Evolutionary conservation across 2,329 filamentous ascomycete species (phyloP).

Genomic region (Colletotrichum sp.): DNA sequence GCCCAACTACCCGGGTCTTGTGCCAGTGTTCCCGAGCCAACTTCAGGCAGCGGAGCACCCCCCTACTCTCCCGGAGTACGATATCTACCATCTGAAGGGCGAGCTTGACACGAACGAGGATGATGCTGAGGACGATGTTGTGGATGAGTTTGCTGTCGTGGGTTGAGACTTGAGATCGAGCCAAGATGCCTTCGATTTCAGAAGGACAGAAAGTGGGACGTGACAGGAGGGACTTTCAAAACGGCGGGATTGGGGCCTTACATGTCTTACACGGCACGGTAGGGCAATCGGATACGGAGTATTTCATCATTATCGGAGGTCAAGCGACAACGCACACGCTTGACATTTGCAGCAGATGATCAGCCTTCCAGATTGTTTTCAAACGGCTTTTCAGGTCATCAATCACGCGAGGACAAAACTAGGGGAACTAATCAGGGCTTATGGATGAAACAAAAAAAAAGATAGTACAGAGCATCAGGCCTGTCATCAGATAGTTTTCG

Average conservation of each 20-base stretch:
- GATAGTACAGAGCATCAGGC: neutral
- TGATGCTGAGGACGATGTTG: neutral
- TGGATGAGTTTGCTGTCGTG: neutral
- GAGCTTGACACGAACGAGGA: neutral
- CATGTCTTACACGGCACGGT: neutral
- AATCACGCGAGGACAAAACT: neutral
- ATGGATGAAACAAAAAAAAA: neutral
- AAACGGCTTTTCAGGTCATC: neutral
- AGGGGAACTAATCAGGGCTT: neutral
- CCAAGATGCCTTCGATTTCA: neutral
- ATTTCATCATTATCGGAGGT: neutral
- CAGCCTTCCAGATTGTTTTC: neutral
- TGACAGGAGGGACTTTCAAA: neutral
- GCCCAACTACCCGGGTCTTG: neutral
- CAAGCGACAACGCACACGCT: neutral
- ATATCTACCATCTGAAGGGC: neutral
- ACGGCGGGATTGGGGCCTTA: neutral
- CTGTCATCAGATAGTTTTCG: neutral
- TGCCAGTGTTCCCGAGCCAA: neutral
- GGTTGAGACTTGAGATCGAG: neutral
- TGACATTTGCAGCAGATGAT: neutral
- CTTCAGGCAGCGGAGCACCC: neutral
- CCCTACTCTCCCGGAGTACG: neutral
- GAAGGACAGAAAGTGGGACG: neutral
- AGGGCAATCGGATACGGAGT: neutral